Base-by-base conservation (phyloP, 2,329 filamentous ascomycete genomes). In the Beauveria sp. region DNA sequence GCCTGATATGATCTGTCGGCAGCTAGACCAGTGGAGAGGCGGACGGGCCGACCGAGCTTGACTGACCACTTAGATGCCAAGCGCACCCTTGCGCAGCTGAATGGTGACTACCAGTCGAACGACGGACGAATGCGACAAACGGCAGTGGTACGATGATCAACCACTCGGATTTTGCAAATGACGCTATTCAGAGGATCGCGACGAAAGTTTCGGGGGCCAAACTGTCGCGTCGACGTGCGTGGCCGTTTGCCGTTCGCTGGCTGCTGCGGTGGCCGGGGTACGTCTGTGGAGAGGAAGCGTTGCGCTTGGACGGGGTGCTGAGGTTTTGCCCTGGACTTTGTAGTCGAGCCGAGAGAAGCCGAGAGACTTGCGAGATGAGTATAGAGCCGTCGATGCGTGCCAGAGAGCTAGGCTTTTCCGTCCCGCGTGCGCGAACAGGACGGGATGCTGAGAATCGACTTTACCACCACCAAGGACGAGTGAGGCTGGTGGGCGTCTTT, bases 1-100 rank as follows among this genome's bases (percentile, higher is more conserved):
- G 46, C 48, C 46, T 59, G 46, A 59, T 52, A 40, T 51, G 56
- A 59, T 59, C 56, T 51, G 56, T 51, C 34, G 56, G 56, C 48
- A 51, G 56, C 56, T 59, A 42, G 40, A 34, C 26, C 20, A 52
- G 28, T 34, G 31, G 31, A 34, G 31, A 34, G 31, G 31, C 31
- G 31, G 31, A 34, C 31, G 10, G 31, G 31, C 31, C 31, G 31
- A 34, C 31, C 31, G 31, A 34, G 31, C 31, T 34, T 34, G 31
- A 34, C 31, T 12, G 31, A 12, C 31, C 31, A 34, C 31, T 34
- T 24, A 31, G 51, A 53, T 22, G 52, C 22, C 20, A 12, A 43
- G 40, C 22, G 24, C 24, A 59, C 24, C 46, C 34, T 59, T 26
- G 46, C 28, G 8, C 28, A 43, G 56, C 56, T 51, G 56, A 59